Conservation (phyloP, 352 stramenopile genomes). For the Blastocystis sp. region DNA sequence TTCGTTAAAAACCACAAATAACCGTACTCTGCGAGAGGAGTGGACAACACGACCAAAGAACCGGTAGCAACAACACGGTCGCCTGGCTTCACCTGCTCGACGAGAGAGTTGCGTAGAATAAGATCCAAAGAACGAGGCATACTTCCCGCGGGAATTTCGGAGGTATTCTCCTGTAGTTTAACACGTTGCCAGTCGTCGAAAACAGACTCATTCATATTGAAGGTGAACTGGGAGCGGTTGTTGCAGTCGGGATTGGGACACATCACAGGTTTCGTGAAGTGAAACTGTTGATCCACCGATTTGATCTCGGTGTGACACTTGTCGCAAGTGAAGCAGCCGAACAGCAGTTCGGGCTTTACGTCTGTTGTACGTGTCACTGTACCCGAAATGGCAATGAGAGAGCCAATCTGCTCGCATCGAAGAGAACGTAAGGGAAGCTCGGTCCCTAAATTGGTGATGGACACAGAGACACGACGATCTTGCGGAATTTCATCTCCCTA, state of each 20-base stretch:
- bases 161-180: constrained; percentile 94
- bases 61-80: constrained; percentile 89
- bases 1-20: neutral
- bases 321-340: constrained; percentile 85
- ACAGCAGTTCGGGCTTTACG: constrained; percentile 90
- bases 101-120: constrained; percentile 92
- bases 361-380: constrained; percentile 95
- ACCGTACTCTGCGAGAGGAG: constrained; percentile 74
- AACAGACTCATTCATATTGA: constrained; percentile 81
- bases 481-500: neutral
- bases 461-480: constrained; percentile 71
- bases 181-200: constrained; percentile 98
- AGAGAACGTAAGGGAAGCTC: constrained; percentile 75
- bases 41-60: constrained; percentile 87
- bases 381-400: constrained; percentile 83
- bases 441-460: constrained; percentile 71
- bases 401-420: constrained; percentile 82
- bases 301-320: constrained; percentile 84
- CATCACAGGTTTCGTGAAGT: constrained; percentile 88
- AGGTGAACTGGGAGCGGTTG: constrained; percentile 73
- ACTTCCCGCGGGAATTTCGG: constrained; percentile 92
- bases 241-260: constrained; percentile 91
- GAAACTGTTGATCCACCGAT: constrained; percentile 91
- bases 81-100: constrained; percentile 88
- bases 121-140: constrained; percentile 95